Percentiles rank a stretch among this genome's conserved stretches.
Conservation (phyloP, 2,329 filamentous ascomycete species). For the Colletotrichum lupini region DNA sequence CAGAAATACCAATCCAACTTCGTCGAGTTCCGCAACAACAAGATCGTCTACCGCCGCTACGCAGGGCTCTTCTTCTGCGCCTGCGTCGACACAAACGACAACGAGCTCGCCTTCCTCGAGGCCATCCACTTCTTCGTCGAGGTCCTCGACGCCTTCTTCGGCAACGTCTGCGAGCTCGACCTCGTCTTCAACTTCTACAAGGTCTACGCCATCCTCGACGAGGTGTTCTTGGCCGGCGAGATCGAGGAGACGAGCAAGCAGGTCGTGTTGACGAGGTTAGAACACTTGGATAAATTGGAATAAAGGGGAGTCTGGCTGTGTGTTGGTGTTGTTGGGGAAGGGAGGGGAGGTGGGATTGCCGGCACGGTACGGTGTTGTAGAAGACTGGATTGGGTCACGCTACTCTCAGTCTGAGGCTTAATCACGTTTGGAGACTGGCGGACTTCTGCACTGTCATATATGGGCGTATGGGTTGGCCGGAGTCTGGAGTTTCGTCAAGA, state of each 20-base stretch:
- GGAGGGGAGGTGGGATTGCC: neutral
- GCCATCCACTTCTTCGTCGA: constrained; percentile 99
- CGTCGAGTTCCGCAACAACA: constrained; percentile 94
- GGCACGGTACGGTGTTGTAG: neutral
- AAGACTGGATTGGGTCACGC: neutral
- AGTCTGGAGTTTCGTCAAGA: constrained; percentile 31
- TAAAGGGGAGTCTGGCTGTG: constrained; percentile 50
- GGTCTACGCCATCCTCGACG: constrained; percentile 97
- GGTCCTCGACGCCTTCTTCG: constrained; percentile 98
- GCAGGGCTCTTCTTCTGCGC: constrained; percentile 99
- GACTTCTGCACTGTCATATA: neutral
- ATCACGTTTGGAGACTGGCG: neutral
- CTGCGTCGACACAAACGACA: constrained; percentile 98
- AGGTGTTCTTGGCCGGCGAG: constrained; percentile 97
- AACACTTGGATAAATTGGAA: constrained; percentile 96
- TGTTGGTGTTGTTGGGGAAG: too few relatives aligned
- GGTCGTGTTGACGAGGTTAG: constrained; percentile 91
- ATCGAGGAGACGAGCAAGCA: constrained; percentile 99
- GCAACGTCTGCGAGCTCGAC: constrained; percentile 98
- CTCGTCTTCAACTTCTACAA: constrained; percentile 85
- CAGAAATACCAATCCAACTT: constrained; percentile 99
- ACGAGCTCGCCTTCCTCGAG: constrained; percentile 95
- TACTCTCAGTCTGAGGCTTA: neutral
- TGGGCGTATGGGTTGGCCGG: constrained; percentile 23
- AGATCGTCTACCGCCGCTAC: constrained; percentile 97